Conservation (phyloP, 768 basidiomycete species). For the Auriscalpium microsporum region DNA sequence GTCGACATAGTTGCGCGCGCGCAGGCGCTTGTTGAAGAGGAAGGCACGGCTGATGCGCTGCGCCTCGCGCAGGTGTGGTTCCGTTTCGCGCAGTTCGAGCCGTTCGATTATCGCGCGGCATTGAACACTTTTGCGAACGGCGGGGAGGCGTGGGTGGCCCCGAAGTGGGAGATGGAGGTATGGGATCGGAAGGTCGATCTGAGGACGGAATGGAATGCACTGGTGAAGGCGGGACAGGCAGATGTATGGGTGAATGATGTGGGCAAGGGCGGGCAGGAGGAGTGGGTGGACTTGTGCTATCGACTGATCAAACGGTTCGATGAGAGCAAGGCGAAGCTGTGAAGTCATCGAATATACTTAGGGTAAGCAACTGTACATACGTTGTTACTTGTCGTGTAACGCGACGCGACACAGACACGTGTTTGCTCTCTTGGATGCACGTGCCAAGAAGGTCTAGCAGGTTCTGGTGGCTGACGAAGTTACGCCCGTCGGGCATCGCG, state of each 20-base stretch:
- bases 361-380: too few species aligned
- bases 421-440: neutral
- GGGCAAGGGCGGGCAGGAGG: constrained; percentile 44
- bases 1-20: constrained; percentile 38
- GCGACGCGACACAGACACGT: neutral
- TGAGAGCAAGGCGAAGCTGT: constrained; percentile 10
- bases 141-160: constrained; percentile 28
- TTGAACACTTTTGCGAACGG: constrained; percentile 40
- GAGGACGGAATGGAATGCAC: constrained; percentile 46
- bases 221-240: constrained; percentile 50
- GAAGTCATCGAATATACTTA: too few species aligned
- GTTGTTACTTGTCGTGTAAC: neutral
- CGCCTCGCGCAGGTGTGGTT: constrained; percentile 51
- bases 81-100: constrained; percentile 39
- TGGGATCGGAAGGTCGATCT: constrained; percentile 41
- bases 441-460: neutral
- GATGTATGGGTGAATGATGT: constrained; percentile 54
- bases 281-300: constrained; percentile 52
- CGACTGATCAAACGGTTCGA: constrained; percentile 25
- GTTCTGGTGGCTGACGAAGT: neutral
- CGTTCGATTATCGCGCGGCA: constrained; percentile 61
- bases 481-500: neutral
- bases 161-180: constrained; percentile 51
- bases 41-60: constrained; percentile 24
- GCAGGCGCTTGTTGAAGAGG: neutral